Percentiles rank a stretch among this genome's conserved stretches.
Conservation (phyloP, 164 flowering plant species). For the Magnolia kwangsiensis region DNA sequence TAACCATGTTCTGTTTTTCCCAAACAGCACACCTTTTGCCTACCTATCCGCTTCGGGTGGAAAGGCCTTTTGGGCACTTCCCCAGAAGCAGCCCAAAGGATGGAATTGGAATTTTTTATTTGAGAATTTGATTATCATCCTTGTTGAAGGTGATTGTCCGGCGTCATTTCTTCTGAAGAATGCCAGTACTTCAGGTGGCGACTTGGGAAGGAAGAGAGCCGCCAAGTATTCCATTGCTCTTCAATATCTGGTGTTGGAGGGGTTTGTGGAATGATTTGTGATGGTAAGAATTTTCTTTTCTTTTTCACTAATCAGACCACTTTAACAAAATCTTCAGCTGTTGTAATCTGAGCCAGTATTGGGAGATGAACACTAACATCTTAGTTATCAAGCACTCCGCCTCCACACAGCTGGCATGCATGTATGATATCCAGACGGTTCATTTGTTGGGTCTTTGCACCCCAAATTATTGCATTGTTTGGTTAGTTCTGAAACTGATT, state of each 20-base stretch:
- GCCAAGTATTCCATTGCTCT: slow-evolving; percentile 79
- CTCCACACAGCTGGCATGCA: not conserved
- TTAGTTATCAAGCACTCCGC: not conserved
- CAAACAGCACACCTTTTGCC: not conserved
- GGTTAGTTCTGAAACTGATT: not conserved
- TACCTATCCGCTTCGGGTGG: not conserved
- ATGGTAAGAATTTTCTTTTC: not conserved
- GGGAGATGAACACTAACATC: not conserved
- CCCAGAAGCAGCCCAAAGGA: not conserved
- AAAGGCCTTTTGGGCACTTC: not conserved
- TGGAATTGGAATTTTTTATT: not conserved
- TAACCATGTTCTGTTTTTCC: not conserved
- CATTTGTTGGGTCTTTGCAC: not conserved
- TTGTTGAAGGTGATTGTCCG: slow-evolving; percentile 44
- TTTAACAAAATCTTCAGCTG: not conserved
- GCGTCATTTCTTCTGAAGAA: slow-evolving; percentile 56
- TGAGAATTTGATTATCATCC: not conserved
- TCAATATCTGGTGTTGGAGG: slow-evolving; percentile 63
- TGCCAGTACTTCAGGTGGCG: slow-evolving; percentile 5
- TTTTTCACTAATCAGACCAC: not conserved
- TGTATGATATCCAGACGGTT: not conserved
- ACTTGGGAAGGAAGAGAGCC: slow-evolving; percentile 16
- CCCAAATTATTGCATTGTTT: not conserved
- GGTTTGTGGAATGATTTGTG: slow-evolving; percentile 29
- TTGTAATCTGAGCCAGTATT: not conserved